These are phyloP conservation scores for Pseudevernia furfuracea DNA, from an alignment of 495 filamentous ascomycete species.

Conservation along the genomic window DNA sequence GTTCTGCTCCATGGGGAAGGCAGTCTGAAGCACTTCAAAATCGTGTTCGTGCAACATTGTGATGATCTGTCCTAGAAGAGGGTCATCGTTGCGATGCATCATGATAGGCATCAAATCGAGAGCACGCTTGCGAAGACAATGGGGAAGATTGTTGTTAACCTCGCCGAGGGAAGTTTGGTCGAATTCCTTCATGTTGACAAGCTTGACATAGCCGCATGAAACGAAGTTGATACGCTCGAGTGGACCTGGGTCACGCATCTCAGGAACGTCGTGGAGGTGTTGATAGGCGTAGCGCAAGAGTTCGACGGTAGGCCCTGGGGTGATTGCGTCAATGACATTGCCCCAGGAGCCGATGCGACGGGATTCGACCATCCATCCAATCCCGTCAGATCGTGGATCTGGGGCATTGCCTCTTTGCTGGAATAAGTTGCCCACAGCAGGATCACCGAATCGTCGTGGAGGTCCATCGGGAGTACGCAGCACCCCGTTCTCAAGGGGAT, in stretches of 20 bases:
- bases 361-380: slow-evolving; percentile 15
- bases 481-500: slow-evolving; percentile 11
- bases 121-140: slow-evolving; percentile 14
- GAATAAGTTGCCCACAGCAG: slow-evolving; percentile 15
- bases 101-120: slow-evolving; percentile 18
- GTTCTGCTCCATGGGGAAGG: slow-evolving; percentile 20
- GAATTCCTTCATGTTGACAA: slow-evolving; percentile 20
- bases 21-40: slow-evolving; percentile 12
- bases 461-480: slow-evolving; percentile 9
- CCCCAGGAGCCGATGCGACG: slow-evolving; percentile 34
- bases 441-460: slow-evolving; percentile 17
- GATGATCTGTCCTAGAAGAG: slow-evolving; percentile 23
- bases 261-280: slow-evolving; percentile 16
- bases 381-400: slow-evolving; percentile 8
- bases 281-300: slow-evolving; percentile 25
- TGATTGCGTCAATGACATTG: slow-evolving; percentile 36
- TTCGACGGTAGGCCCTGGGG: slow-evolving; percentile 32
- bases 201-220: slow-evolving; percentile 40
- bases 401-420: not conserved
- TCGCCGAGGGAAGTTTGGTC: slow-evolving; percentile 19
- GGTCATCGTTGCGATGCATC: slow-evolving; percentile 18
- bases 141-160: slow-evolving; percentile 1
- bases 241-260: not conserved
- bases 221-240: slow-evolving; percentile 34
- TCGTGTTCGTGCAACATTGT: slow-evolving; percentile 19